Conservation (phyloP, 2,329 filamentous ascomycete genomes). For the Cladosporium austrohemisphaericum region DNA sequence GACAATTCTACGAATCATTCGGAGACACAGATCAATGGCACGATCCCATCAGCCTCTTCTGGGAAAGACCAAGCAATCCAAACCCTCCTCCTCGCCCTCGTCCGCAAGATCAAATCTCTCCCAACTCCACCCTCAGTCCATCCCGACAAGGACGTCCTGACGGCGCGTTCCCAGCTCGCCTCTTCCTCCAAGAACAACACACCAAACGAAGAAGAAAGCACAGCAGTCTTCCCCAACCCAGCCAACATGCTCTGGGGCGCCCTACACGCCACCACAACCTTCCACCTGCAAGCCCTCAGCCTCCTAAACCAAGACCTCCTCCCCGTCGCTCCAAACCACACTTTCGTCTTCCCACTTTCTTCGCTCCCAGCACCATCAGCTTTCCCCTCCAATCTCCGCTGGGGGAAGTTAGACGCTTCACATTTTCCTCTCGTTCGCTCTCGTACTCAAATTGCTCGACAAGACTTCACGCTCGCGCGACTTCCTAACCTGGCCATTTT, state of each 20-base stretch:
- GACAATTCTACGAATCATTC: neutral
- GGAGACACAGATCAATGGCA: neutral
- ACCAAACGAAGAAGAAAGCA: neutral
- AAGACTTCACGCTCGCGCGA: constrained; percentile 42
- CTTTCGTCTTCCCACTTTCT: constrained; percentile 26
- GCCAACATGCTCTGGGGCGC: constrained; percentile 31
- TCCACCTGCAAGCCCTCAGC: constrained; percentile 21
- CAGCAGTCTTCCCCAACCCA: constrained; percentile 22
- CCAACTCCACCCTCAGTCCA: constrained; percentile 9
- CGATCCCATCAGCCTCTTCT: no score
- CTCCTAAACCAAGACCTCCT: constrained; percentile 19
- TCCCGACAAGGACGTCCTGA: neutral
- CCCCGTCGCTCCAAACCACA: constrained; percentile 23
- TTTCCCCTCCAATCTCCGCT: constrained; percentile 51
- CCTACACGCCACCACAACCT: constrained; percentile 26
- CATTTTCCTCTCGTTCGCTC: constrained; percentile 56
- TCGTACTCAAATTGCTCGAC: constrained; percentile 51
- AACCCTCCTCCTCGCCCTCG: constrained; percentile 18
- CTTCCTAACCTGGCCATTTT: constrained; percentile 38
- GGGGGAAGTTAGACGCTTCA: constrained; percentile 50
- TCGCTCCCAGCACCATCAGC: neutral
- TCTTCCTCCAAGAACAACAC: neutral
- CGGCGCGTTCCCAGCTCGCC: constrained; percentile 5
- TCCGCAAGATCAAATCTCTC: constrained; percentile 16
- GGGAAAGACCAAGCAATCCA: constrained; percentile 1